Base-by-base conservation (phyloP, 345 rosid species). In the Murraya koenigii region DNA sequence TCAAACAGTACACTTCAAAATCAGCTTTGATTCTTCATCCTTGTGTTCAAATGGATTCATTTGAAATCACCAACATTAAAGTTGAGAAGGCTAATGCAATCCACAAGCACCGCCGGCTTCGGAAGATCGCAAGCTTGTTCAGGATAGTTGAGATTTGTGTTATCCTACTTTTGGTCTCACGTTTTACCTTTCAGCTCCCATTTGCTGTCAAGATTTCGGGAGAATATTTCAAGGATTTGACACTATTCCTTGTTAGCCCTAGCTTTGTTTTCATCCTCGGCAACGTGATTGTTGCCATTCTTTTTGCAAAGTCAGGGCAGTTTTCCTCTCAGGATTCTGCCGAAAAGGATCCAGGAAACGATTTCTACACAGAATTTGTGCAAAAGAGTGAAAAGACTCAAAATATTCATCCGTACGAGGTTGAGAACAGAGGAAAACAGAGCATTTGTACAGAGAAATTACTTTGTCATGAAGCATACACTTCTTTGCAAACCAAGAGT, bases 221-320 rank as follows among this genome's bases (percentile, higher is more conserved):
- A 0, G 90, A 81, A 71, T 82, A 89, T 69, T 87, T 96, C 82
- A 88, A 75, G 85, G 88, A 80, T 82, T 66, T 88, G n/a, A 68
- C 86, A 10, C 72, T 79, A 69, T 66, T 82, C 76, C 85, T 94
- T 5, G 84, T 72, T 8, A 93, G 96, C 75, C 94, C 97, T 4
- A 84, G 88, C 30, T 94, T 97, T 47, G 88, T 94, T 56, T 97
- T 97, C 82, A 72, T 97, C 20, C 28, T 94, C 0, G 99, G 97
- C 15, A 97, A 97, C 84, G 86, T 72, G 25, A 94, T 97, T 71
- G 86, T 94, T 71, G 81, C 91, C 83, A 88, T 84, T 60, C 91
- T 97, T 63, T 91, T 94, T 14, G 89, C 83, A 6, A 93, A 85
- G 65, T 91, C 98, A 0, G 90, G 97, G 17, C 87, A 80, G 58